phyloP scores from a whole-genome alignment of 1,284 basidiomycete species.

The Melanopsichium pennsylvanicum region DNA sequence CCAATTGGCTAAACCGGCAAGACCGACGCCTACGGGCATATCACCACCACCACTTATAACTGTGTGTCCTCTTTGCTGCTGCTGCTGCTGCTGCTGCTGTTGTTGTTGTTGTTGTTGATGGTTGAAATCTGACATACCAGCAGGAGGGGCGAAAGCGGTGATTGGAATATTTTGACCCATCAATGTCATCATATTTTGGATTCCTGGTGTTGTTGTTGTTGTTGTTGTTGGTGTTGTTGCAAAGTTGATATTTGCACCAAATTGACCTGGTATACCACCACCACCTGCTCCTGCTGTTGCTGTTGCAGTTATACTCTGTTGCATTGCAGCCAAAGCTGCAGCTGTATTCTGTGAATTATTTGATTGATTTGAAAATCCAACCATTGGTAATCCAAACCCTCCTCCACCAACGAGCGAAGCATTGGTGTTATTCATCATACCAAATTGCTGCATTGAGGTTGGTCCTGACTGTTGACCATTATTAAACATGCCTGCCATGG shows the following conservation, averaged over 20 bases:
- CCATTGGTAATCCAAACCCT: conserved; percentile 28
- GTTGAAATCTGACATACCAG: too few species aligned
- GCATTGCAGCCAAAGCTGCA: conserved; percentile 31
- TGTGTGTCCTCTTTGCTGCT: too few species aligned
- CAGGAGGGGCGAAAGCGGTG: too few species aligned
- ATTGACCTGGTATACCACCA: too few species aligned
- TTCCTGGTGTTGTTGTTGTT: too few species aligned
- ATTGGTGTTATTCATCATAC: too few species aligned
- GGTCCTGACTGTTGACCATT: conserved; percentile 6
- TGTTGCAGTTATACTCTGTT: conserved; percentile 13
- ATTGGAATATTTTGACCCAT: too few species aligned
- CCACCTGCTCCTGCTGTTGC: conserved; percentile 27
- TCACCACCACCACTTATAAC: conserved; percentile 10
- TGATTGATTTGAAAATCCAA: conserved; percentile 20
- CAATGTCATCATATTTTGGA: conserved; percentile 45
- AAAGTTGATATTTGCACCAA: too few species aligned
- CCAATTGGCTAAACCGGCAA: conserved; percentile 42
- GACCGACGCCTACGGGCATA: conserved; percentile 40
- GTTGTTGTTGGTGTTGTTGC: too few species aligned
- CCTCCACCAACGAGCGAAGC: too few species aligned
- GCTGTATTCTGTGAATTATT: conserved; percentile 23
- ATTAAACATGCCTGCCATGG: conserved; percentile 18
- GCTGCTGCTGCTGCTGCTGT: conserved; percentile 15
- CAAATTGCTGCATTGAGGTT: too few species aligned
- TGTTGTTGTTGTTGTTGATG: too few species aligned